Percentiles rank a stretch among this genome's conserved stretches.
Evolutionary conservation across 805 yeast species (phyloP).

Genomic region (Wickerhamomyces bisporus): DNA sequence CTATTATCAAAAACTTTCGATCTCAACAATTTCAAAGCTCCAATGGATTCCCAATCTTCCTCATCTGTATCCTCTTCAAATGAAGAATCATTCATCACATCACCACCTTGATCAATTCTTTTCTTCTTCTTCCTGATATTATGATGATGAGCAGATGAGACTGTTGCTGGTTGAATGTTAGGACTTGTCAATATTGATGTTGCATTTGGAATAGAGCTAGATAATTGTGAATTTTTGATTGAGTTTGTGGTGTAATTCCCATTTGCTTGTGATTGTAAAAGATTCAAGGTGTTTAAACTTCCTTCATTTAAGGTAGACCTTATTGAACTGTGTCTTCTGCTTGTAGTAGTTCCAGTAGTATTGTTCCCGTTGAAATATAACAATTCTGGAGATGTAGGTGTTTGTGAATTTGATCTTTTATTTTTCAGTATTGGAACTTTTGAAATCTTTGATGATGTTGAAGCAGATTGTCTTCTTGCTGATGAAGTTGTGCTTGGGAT

Average conservation of each 20-base stretch:
- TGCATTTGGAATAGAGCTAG: no score
- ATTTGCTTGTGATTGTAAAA: slow-evolving; percentile 23
- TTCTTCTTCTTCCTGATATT: no score
- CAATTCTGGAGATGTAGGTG: slow-evolving; percentile 30
- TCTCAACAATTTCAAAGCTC: slow-evolving; percentile 62
- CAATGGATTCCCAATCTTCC: slow-evolving; percentile 93
- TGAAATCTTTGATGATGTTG: slow-evolving; percentile 19
- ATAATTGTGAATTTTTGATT: no score
- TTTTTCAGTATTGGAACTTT: slow-evolving; percentile 19
- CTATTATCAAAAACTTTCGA: slow-evolving; percentile 6
- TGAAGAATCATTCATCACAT: slow-evolving; percentile 27
- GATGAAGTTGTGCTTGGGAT: slow-evolving; percentile 12
- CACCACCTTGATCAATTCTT: slow-evolving; percentile 23
- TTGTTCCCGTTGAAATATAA: slow-evolving; percentile 13
- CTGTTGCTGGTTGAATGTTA: slow-evolving; percentile 34
- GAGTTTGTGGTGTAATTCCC: not conserved
- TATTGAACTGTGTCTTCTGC: slow-evolving; percentile 27
- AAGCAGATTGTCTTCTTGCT: slow-evolving; percentile 14
- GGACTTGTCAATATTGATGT: no score
- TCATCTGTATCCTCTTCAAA: slow-evolving; percentile 74
- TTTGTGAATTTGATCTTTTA: slow-evolving; percentile 30
- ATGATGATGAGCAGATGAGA: slow-evolving; percentile 6
- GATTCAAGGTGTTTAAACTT: no score
- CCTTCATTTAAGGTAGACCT: slow-evolving; percentile 32
- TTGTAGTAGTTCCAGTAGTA: slow-evolving; percentile 8